phyloP scores from a whole-genome alignment of 106 monocot species.

The Gastrodia elata region DNA sequence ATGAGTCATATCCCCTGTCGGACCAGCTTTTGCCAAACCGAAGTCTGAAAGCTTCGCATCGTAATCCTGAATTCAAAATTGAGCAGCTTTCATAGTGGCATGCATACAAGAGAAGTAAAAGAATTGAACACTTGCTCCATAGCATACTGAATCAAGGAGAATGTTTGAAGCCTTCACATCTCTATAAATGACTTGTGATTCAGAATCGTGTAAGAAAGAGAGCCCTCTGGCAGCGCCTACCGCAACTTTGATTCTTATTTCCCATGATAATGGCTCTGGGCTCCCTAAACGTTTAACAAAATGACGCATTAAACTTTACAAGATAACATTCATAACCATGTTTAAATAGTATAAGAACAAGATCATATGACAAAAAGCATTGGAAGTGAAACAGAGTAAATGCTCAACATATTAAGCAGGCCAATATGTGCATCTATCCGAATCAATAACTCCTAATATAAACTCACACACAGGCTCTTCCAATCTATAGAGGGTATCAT shows the following conservation, averaged over 20 bases:
- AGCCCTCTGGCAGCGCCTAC: slow-evolving; percentile 78
- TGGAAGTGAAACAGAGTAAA: too few relatives aligned
- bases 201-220: slow-evolving; percentile 72
- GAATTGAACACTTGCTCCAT: not conserved
- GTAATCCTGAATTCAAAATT: slow-evolving; percentile 39
- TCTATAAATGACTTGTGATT: slow-evolving; percentile 80
- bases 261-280: slow-evolving; percentile 70
- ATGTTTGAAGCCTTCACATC: slow-evolving; percentile 97
- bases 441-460: too few relatives aligned
- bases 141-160: slow-evolving; percentile 73
- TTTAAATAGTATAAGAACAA: not conserved
- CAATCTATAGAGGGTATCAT: too few relatives aligned
- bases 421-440: too few relatives aligned
- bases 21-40: slow-evolving; percentile 91
- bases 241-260: slow-evolving; percentile 66
- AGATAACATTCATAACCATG: not conserved
- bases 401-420: not conserved
- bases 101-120: not conserved
- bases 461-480: too few relatives aligned
- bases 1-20: slow-evolving; percentile 87
- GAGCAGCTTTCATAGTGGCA: not conserved
- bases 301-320: not conserved
- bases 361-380: not conserved
- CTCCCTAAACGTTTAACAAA: slow-evolving; percentile 28
- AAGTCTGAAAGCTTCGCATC: slow-evolving; percentile 85